Evolutionary conservation across 306 rosid species (phyloP).

Genomic region (Cicer pinnatifidum): DNA sequence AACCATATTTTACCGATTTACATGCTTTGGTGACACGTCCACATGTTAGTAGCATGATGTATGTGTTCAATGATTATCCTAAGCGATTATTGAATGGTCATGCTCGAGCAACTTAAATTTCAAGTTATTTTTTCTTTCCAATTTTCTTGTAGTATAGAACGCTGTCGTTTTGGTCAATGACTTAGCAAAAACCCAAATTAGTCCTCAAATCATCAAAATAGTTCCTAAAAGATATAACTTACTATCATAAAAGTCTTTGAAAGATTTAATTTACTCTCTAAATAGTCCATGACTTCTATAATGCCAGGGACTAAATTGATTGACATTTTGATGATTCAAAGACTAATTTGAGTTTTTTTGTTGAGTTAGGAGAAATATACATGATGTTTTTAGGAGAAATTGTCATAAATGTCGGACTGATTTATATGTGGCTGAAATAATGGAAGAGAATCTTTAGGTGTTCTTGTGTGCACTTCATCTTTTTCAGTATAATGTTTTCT

Average conservation of each 20-base stretch:
- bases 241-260: too few relatives aligned
- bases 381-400: constrained; percentile 38
- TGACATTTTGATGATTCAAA: too few relatives aligned
- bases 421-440: background rate
- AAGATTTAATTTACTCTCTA: too few relatives aligned
- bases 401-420: constrained; percentile 1
- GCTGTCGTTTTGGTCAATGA: too few relatives aligned
- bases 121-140: background rate
- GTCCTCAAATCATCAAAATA: too few relatives aligned
- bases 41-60: constrained; percentile 21
- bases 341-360: too few relatives aligned
- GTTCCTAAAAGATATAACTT: too few relatives aligned
- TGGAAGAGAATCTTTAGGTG: constrained; percentile 19
- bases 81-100: constrained; percentile 22
- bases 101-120: constrained; percentile 32
- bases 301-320: too few relatives aligned
- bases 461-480: constrained; percentile 19
- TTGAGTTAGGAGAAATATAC: background rate
- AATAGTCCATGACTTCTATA: too few relatives aligned
- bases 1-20: constrained; percentile 6
- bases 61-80: constrained; percentile 30
- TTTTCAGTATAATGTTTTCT: constrained; percentile 14
- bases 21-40: constrained; percentile 4
- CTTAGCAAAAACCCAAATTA: too few relatives aligned
- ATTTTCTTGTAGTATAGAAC: background rate